Conservation (phyloP, 2,329 filamentous ascomycete genomes). For the Ophiostoma tasmaniense region DNA sequence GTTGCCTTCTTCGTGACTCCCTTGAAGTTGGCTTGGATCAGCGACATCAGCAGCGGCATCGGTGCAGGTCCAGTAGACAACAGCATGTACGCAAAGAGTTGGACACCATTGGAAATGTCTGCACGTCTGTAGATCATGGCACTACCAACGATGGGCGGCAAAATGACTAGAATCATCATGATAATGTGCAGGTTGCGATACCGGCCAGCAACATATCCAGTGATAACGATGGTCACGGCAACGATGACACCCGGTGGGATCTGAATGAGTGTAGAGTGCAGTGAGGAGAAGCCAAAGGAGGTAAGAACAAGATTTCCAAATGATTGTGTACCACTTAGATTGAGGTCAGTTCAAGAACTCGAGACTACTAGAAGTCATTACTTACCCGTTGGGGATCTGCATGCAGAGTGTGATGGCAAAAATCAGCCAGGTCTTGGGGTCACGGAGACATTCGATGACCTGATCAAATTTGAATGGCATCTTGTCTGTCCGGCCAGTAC, state of each 20-base stretch:
- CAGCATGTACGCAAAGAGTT: conserved; percentile 6
- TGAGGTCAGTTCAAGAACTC: background rate
- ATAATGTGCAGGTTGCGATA: background rate
- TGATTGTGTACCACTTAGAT: conserved; percentile 1
- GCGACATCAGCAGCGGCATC: background rate
- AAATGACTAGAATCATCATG: background rate
- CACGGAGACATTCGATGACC: background rate
- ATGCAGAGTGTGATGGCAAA: conserved; percentile 7
- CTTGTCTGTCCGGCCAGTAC: conserved; percentile 6
- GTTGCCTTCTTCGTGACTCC: conserved; percentile 6
- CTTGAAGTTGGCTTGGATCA: background rate
- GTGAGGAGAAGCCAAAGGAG: background rate
- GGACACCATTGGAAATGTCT: background rate
- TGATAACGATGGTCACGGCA: background rate
- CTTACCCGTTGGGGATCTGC: conserved; percentile 7
- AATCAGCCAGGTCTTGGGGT: conserved; percentile 9
- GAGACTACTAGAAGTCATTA: background rate
- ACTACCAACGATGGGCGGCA: background rate
- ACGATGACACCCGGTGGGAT: conserved; percentile 3
- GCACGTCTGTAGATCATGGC: conserved; percentile 6
- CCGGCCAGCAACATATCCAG: conserved; percentile 2
- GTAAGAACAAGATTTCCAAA: conserved; percentile 5
- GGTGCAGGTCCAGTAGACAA: conserved; percentile 3
- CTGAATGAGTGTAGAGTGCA: background rate
- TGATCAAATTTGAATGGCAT: background rate